phyloP scores from a whole-genome alignment of 345 rosid species.

The Brassica nigra region DNA sequence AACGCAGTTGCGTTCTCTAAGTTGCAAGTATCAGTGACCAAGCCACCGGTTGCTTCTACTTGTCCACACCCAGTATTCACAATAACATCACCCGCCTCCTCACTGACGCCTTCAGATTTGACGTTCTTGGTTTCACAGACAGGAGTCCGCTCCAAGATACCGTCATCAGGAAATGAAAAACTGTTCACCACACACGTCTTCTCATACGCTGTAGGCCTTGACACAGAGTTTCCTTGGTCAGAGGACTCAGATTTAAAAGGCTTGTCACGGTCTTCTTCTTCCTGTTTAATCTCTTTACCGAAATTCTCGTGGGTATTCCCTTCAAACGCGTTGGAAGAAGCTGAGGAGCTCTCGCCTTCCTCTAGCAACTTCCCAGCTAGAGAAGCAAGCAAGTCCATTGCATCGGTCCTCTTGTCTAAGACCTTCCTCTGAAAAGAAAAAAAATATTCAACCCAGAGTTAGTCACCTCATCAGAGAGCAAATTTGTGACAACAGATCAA shows the following conservation, averaged over 20 bases:
- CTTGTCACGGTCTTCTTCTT: conserved; percentile 33
- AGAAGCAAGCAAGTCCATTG: conserved; percentile 86
- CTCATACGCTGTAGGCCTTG: conserved; percentile 40
- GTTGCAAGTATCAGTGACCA: conserved; percentile 35
- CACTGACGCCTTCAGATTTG: conserved; percentile 40
- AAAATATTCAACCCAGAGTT: conserved; percentile 13
- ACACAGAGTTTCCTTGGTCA: conserved; percentile 55
- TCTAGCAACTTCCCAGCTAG: conserved; percentile 86
- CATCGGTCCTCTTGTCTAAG: conserved; percentile 46
- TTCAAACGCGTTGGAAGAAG: conserved; percentile 73
- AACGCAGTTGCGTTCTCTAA: conserved; percentile 48
- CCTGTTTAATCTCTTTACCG: conserved; percentile 40
- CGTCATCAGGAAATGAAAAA: conserved; percentile 44
- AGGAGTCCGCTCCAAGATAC: conserved; percentile 45
- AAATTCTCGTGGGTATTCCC: conserved; percentile 48
- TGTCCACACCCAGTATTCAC: conserved; percentile 43
- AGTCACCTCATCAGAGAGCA: conserved; percentile 24
- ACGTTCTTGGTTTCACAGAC: conserved; percentile 37
- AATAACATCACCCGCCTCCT: conserved; percentile 43
- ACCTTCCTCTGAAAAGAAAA: conserved; percentile 54
- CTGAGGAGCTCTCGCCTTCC: conserved; percentile 80
- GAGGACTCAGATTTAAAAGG: conserved; percentile 51
- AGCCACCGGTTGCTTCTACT: conserved; percentile 35
- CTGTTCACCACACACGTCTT: conserved; percentile 45
- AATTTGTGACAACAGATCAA: conserved; percentile 10